Percentiles rank a stretch among this genome's conserved stretches.
Conservation (phyloP, 345 rosid genomes). For the Pelargonium nanum region DNA sequence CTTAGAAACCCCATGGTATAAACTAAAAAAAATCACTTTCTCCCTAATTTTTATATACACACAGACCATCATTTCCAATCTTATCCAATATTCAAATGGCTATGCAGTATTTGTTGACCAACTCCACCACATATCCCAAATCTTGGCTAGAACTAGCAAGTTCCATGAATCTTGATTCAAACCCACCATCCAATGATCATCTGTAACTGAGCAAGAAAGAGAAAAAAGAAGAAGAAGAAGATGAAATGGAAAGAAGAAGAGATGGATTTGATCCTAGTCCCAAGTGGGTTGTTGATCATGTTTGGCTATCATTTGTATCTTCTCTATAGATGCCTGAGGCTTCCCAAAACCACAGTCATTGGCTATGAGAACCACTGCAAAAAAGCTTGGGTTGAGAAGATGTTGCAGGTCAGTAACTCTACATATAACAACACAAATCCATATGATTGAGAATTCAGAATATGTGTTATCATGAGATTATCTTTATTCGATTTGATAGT, state of each 20-base stretch:
- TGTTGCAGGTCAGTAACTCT: not conserved
- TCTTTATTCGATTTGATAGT: not conserved
- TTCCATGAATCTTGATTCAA: not conserved
- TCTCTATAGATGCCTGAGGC: slow-evolving; percentile 3
- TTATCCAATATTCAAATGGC: no score
- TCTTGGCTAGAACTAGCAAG: no score
- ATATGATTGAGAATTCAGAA: not conserved
- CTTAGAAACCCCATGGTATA: no score
- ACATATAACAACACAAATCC: not conserved
- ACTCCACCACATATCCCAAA: no score
- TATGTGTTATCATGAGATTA: not conserved
- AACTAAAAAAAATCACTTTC: no score
- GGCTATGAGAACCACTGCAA: slow-evolving; percentile 5
- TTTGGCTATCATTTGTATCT: slow-evolving; percentile 1
- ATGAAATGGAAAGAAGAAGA: slow-evolving; percentile 4
- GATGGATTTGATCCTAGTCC: slow-evolving; percentile 5
- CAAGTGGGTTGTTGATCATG: slow-evolving; percentile 5
- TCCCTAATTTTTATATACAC: no score
- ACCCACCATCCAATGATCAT: not conserved
- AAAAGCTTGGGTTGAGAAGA: slow-evolving; percentile 5
- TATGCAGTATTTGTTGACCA: no score
- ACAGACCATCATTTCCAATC: no score
- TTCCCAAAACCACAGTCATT: slow-evolving; percentile 1
- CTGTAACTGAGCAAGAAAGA: not conserved
- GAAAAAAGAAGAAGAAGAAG: not conserved